Evolutionary conservation across 305 asterid genomes (phyloP).

Genomic region (Euphrasia arctica): DNA sequence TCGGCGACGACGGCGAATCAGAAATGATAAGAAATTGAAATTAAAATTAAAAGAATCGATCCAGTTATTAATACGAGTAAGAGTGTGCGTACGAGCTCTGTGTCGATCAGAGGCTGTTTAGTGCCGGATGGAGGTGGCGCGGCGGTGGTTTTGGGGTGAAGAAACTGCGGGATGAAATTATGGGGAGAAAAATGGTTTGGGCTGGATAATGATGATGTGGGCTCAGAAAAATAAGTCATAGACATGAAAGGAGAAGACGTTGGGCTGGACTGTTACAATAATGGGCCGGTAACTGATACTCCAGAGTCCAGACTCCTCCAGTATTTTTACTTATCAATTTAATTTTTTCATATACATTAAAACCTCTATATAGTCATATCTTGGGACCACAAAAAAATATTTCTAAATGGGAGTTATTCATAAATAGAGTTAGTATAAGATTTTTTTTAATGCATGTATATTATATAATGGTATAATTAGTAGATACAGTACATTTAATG

Average conservation of each 20-base stretch:
- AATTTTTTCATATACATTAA: no score
- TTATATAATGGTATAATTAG: no score
- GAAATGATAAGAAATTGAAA: neutral
- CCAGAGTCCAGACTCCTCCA: no score
- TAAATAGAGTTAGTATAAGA: no score
- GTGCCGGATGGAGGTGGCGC: slow-evolving; percentile 26
- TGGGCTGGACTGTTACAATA: neutral
- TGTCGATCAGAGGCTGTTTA: neutral
- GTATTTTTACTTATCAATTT: no score
- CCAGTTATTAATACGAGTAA: neutral
- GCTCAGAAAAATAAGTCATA: neutral
- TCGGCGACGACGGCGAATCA: neutral
- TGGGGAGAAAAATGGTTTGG: neutral
- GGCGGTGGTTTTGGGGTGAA: slow-evolving; percentile 5
- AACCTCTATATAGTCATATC: no score
- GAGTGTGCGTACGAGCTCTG: slow-evolving; percentile 3
- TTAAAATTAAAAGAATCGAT: neutral
- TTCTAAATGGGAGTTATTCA: no score
- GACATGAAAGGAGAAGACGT: neutral
- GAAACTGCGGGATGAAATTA: slow-evolving; percentile 1
- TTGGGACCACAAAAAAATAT: no score
- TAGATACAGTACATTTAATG: no score
- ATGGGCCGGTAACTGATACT: no score
- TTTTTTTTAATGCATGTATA: no score
- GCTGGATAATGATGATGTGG: neutral